Evolutionary conservation across 306 rosid genomes (phyloP).

Genomic region (Prunus armeniaca): DNA sequence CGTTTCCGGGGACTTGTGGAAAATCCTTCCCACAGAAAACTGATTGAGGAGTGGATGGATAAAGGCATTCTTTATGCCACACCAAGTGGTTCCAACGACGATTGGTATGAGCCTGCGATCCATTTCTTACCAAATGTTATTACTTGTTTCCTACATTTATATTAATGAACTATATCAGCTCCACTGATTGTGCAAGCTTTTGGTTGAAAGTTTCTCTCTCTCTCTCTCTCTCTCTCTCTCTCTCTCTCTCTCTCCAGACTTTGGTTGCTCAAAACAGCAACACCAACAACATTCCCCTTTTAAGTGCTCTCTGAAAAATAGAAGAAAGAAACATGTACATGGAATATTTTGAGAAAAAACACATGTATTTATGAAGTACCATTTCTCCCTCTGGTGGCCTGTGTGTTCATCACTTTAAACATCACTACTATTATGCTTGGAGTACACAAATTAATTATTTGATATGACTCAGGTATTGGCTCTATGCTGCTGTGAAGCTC

Average conservation of each 20-base stretch:
- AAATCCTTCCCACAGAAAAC: slow-evolving; percentile 54
- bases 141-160: neutral
- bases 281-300: no score
- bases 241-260: neutral
- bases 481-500: slow-evolving; percentile 76
- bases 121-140: neutral
- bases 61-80: slow-evolving; percentile 74
- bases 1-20: slow-evolving; percentile 61
- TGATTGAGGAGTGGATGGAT: slow-evolving; percentile 73
- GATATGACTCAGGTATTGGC: slow-evolving; percentile 70
- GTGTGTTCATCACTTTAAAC: neutral
- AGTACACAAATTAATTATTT: neutral
- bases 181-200: neutral
- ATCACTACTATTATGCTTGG: neutral
- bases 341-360: neutral
- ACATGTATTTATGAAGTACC: neutral
- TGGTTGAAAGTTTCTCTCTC: neutral
- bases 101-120: slow-evolving; percentile 57
- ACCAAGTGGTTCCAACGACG: slow-evolving; percentile 89
- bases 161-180: neutral
- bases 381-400: neutral
- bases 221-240: neutral
- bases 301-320: neutral
- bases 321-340: neutral
- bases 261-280: no score